Evolutionary conservation across 2,329 filamentous ascomycete species (phyloP).

Genomic region (Davidsoniella eucalypti): DNA sequence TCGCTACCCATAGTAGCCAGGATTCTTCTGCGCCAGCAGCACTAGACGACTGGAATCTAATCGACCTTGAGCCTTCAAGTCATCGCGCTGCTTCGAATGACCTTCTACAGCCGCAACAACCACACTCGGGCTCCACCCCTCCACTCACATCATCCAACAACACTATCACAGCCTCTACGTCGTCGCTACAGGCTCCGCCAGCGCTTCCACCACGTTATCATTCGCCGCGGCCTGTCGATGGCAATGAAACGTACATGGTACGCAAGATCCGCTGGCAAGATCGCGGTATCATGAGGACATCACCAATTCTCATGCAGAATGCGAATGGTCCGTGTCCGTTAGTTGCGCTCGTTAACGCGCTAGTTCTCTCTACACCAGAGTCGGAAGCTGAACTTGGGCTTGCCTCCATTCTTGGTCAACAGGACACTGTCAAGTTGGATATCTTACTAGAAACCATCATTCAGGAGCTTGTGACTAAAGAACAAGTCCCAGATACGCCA

Average conservation of each 20-base stretch:
- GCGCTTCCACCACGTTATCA: background rate
- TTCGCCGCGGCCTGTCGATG: slow-evolving; percentile 15
- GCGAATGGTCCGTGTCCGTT: slow-evolving; percentile 88
- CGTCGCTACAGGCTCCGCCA: background rate
- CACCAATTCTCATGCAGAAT: slow-evolving; percentile 83
- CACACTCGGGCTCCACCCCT: background rate
- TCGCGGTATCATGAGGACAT: slow-evolving; percentile 49
- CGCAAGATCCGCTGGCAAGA: slow-evolving; percentile 84
- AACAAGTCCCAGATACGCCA: slow-evolving; percentile 38
- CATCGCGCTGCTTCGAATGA: background rate
- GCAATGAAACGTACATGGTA: slow-evolving; percentile 71
- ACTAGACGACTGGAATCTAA: slow-evolving; percentile 34
- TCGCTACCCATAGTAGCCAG: background rate
- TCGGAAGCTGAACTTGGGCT: background rate
- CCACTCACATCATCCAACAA: background rate
- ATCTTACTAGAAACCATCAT: slow-evolving; percentile 78
- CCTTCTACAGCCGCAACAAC: background rate
- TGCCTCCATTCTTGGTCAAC: slow-evolving; percentile 43
- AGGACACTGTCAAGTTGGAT: slow-evolving; percentile 77
- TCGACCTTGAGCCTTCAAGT: slow-evolving; percentile 21
- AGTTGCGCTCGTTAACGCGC: slow-evolving; percentile 80
- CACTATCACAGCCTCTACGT: background rate
- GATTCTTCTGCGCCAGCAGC: slow-evolving; percentile 3
- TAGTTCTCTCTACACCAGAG: slow-evolving; percentile 43
- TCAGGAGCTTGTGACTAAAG: slow-evolving; percentile 74